Evolutionary conservation across 768 basidiomycete species (phyloP).

Genomic region (Mycena chlorophos): DNA sequence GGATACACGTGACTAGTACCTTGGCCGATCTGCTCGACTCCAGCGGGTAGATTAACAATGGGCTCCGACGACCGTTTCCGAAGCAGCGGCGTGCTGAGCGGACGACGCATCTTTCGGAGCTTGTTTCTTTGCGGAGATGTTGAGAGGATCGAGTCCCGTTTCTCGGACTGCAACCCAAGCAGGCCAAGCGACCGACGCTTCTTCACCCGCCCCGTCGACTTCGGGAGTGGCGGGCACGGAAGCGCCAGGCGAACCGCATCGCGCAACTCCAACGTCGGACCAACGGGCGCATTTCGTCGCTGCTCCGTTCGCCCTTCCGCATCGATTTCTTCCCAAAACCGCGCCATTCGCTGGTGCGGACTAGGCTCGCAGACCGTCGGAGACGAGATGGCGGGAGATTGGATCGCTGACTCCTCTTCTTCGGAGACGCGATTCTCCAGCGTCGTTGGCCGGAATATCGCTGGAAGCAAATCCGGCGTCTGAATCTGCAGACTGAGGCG

Average conservation of each 20-base stretch:
- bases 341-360: constrained; percentile 29
- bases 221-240: constrained; percentile 21
- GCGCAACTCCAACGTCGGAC: constrained; percentile 16
- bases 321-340: constrained; percentile 51
- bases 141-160: constrained; percentile 37
- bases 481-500: constrained; percentile 17
- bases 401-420: constrained; percentile 4
- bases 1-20: too few species aligned
- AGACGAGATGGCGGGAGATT: constrained; percentile 11
- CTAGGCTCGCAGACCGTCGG: constrained; percentile 20
- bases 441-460: constrained; percentile 20
- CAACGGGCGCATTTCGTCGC: constrained; percentile 1
- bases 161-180: constrained; percentile 27
- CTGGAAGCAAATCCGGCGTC: constrained; percentile 16
- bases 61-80: constrained; percentile 25
- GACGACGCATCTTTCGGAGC: constrained; percentile 39
- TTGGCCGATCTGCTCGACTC: constrained; percentile 48
- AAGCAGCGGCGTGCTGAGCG: constrained; percentile 33
- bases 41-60: constrained; percentile 42
- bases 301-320: constrained; percentile 33
- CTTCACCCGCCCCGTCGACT: constrained; percentile 36
- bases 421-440: constrained; percentile 10
- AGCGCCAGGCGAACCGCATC: constrained; percentile 18
- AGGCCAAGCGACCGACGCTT: constrained; percentile 21
- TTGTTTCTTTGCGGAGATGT: constrained; percentile 39